Percentiles rank a stretch among this genome's conserved stretches.
Evolutionary conservation across 2,329 filamentous ascomycete species (phyloP).

Genomic region (Keithomyces neogunnii): DNA sequence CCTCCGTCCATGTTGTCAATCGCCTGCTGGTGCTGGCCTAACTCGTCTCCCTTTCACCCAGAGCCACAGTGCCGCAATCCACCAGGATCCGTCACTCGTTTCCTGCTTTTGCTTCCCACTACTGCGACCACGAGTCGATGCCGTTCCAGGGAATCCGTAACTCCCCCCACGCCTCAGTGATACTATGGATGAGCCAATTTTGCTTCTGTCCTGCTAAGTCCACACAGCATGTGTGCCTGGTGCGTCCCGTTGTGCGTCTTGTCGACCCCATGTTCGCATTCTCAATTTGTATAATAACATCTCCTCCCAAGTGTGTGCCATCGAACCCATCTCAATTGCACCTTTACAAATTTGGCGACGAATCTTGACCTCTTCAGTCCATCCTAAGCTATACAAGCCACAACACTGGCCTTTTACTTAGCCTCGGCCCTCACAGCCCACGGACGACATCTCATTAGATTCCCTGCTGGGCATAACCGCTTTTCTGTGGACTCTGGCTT

Average conservation of each 20-base stretch:
- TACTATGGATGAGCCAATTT: neutral
- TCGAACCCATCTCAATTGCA: neutral
- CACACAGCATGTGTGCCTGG: neutral
- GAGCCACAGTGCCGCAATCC: neutral
- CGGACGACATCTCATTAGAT: too few species aligned
- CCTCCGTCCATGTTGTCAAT: neutral
- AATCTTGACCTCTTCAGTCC: too few species aligned
- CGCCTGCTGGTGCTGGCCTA: neutral
- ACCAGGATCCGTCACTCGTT: neutral
- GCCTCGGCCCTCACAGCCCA: too few species aligned
- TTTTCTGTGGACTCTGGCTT: too few species aligned
- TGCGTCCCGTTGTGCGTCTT: neutral
- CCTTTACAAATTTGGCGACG: too few species aligned
- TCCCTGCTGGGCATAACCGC: too few species aligned
- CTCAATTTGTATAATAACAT: neutral
- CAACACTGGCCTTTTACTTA: too few species aligned
- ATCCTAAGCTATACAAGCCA: too few species aligned
- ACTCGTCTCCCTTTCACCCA: neutral
- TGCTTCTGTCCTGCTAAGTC: constrained; percentile 6
- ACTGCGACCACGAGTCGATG: constrained; percentile 1
- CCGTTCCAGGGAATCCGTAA: neutral
- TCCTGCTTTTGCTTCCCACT: constrained; percentile 1
- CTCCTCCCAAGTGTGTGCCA: neutral
- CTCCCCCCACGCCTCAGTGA: neutral
- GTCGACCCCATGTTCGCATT: neutral